Base-by-base conservation (phyloP, 2,329 filamentous ascomycete genomes). In the Aspergillus sp. region DNA sequence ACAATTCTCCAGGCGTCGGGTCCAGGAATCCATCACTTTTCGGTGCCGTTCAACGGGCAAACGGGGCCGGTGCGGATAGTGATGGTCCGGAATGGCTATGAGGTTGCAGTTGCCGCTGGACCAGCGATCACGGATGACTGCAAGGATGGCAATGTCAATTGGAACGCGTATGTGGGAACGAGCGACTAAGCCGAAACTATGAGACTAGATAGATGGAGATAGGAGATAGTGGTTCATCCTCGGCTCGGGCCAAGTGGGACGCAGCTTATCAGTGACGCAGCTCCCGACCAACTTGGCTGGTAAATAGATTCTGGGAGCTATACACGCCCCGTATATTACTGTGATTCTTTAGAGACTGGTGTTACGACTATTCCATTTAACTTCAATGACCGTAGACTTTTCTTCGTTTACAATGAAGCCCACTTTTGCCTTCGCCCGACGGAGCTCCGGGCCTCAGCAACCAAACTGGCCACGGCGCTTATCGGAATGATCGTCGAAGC, bases 161-260 rank as follows among this genome's bases (percentile, higher is more conserved):
- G 73, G 71, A 76, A 76, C 61, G 70, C 74, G n/a, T 68, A 66
- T 64, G 73, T 75, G 56, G 73, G 73, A n/a, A 73, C 71, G 25
- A 73, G 67, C 57, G 61, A 67, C 13, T 62, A 60, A 5, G 25
- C 56, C 8, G 27, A 36, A 11, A 2, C 10, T 36, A 36, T 36
- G 32, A 11, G 11, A 36, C 32, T 36, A 30, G 27, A 30, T 10
- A 36, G 32, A 36, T 36, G 32, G 11, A 36, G 32, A 36, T 36
- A 15, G 10, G 32, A 36, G 11, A 36, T 21, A 44, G 41, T 23
- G 41, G 11, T 47, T 17, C 27, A 41, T 54, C 42, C 21, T 55
- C 23, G 30, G 32, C 19, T 36, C 41, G 41, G 41, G 41, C 41
- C 3, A 44, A 44, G 41, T 44, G 41, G 41, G 41, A 11, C 41